These are phyloP conservation scores for Strobilomyces echinocephalus DNA, from an alignment of 768 basidiomycete species.

Conservation along the genomic window DNA sequence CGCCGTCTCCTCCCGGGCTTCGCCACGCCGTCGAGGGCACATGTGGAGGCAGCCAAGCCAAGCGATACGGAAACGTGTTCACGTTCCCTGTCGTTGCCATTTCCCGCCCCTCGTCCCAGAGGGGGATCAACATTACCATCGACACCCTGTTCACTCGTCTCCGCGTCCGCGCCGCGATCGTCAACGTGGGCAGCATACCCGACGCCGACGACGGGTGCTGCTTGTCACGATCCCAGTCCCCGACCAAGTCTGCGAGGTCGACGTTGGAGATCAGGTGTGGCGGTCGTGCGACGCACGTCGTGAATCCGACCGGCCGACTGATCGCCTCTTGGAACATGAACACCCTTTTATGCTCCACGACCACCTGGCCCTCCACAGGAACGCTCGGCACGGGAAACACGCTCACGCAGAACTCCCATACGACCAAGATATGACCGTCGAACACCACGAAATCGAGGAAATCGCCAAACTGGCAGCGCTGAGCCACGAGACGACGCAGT, in stretches of 20 bases:
- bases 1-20: not conserved
- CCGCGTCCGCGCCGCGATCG: constrained; percentile 23
- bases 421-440: constrained; percentile 18
- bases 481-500: not conserved
- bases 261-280: not conserved
- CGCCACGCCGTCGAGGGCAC: not conserved
- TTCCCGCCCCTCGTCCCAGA: constrained; percentile 3
- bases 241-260: not conserved
- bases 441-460: constrained; percentile 27
- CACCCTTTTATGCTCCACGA: constrained; percentile 21
- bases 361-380: constrained; percentile 18
- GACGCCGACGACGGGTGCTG: not conserved
- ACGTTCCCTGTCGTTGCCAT: not conserved
- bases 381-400: constrained; percentile 23
- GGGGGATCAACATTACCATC: constrained; percentile 25
- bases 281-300: constrained; percentile 20
- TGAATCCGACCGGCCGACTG: constrained; percentile 23
- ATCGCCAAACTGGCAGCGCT: constrained; percentile 17
- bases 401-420: constrained; percentile 28
- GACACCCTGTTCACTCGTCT: constrained; percentile 11
- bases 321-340: constrained; percentile 27
- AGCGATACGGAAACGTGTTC: constrained; percentile 18
- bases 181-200: constrained; percentile 14
- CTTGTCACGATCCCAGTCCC: not conserved
- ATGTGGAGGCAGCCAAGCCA: constrained; percentile 15